Evolutionary conservation across 805 yeast species (phyloP), one percentile per base, ranked within the genome.

Genomic region (Lachancea sp.): DNA sequence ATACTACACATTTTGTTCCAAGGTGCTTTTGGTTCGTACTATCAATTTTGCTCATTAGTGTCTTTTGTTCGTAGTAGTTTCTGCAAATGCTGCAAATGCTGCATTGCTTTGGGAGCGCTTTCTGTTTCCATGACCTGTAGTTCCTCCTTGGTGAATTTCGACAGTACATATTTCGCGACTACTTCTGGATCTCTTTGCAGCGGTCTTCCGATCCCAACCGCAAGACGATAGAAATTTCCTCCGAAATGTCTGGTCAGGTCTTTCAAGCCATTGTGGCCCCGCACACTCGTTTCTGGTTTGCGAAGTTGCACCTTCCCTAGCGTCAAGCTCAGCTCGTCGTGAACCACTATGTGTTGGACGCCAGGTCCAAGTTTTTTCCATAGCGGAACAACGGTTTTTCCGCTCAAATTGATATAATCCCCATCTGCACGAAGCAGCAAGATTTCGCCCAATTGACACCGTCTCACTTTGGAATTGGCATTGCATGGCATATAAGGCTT

Each of bases 231-330:
- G 57, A 81, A 86, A 30, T 70, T 68, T 22, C 50, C 57, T 0
- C 82, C 81, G 31, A 74, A 60, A 18, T 47, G 35, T 6, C 60
- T 51, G 36, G 73, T 74, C 2, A 90, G 73, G 34, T 83, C 77
- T 49, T 74, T 73, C 22, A 90, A 68, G 0, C 96, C 97, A 57
- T 87, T 88, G 56, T 90, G 98, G 0, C 96, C 96, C 37, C 93
- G 69, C 13, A 80, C 72, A 36, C 86, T 76, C 0, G 82, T 70
- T 1, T 78, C 75, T 12, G 79, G 81, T 15, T 66, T 68, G 38
- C 91, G 70, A 1, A 83, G 59, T 54, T 83, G 83, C 17, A 80
- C 68, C 43, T 77, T 75, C 0, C 97, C 96, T 2, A 81, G 52
- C 0, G 74, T 75, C 12, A 81, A 59, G 48, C 79, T 82, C 37